Evolutionary conservation across 192 early-diverging fungal species (phyloP).

Genomic region (Umbelopsis sp.): DNA sequence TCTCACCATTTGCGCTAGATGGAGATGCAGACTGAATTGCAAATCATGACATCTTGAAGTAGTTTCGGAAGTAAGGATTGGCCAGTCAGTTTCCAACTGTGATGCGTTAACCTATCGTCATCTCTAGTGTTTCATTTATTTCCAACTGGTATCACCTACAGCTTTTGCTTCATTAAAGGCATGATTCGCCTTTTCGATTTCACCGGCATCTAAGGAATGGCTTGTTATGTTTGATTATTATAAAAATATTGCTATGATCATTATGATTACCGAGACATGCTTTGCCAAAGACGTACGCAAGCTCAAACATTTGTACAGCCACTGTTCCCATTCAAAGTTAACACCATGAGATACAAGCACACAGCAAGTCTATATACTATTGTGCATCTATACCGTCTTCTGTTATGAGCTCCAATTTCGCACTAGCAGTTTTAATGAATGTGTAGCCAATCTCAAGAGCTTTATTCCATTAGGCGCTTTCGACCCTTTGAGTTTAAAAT

Average conservation of each 20-base stretch:
- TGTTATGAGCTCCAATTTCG: neutral
- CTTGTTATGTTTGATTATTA: too few species aligned
- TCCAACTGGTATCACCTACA: neutral
- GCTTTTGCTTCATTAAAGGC: neutral
- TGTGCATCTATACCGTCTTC: neutral
- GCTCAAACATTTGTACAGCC: neutral
- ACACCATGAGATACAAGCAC: neutral
- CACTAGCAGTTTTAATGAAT: neutral
- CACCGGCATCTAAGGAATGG: neutral
- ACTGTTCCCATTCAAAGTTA: neutral
- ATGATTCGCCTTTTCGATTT: neutral
- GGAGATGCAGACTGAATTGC: neutral
- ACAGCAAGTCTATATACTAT: neutral
- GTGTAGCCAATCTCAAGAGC: neutral
- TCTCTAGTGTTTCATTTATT: neutral
- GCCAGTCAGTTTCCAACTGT: neutral
- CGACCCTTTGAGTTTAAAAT: too few species aligned
- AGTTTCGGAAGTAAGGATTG: neutral
- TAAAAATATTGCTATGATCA: too few species aligned
- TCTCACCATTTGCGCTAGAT: neutral
- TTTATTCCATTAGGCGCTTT: neutral
- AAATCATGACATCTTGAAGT: neutral
- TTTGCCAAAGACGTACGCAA: neutral
- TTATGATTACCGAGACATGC: neutral
- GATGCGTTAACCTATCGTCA: neutral